Evolutionary conservation across 352 stramenopile genomes (phyloP), one percentile per base, ranked within the genome.

Genomic region (Pythium phragmiticola): DNA sequence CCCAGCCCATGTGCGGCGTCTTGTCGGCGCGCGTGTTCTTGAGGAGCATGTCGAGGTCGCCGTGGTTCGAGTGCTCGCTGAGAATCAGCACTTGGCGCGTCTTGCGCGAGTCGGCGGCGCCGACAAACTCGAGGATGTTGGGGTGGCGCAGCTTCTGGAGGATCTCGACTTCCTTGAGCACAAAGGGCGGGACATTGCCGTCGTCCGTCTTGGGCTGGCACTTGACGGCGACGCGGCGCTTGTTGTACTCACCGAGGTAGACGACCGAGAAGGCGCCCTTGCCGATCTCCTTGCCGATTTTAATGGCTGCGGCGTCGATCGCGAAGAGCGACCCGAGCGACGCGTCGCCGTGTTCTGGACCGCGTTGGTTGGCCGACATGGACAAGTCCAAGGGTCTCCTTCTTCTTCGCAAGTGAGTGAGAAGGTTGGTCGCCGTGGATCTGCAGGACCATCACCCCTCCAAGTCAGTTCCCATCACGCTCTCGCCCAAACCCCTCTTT

Each of bases 261-360:
- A 95, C 87, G 28, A 92, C 66, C 0, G 83, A 92, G 72, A 95
- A 95, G 7, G 87, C 84, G 56, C 87, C 87, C 63, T 92, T 92
- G 65, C 87, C 87, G 55, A 95, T 90, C 72, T 93, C 84, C 37
- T 82, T 80, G 45, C 82, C 80, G 43, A 93, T 89, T 65, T 88
- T 89, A 42, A 92, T 76, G 46, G 76, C 69, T 13, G 65, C 49
- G 14, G 84, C 62, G 43, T 89, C 78, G 57, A 92, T 79, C 23
- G 72, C 61, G 56, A 90, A 88, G 13, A 90, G 72, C 37, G 63
- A 60, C 30, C 69, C 60, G 57, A 62, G 7, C 37, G 56, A 50
- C 13, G 54, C 36, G 59, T 68, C 52, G 43, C 60, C 67, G 43
- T 68, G 33, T 49, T 77, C 68, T 17, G 69, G 60, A 0, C 69